Evolutionary conservation across 805 yeast species (phyloP), one percentile per base, ranked within the genome.

Genomic region (Monosporozyma unispora): DNA sequence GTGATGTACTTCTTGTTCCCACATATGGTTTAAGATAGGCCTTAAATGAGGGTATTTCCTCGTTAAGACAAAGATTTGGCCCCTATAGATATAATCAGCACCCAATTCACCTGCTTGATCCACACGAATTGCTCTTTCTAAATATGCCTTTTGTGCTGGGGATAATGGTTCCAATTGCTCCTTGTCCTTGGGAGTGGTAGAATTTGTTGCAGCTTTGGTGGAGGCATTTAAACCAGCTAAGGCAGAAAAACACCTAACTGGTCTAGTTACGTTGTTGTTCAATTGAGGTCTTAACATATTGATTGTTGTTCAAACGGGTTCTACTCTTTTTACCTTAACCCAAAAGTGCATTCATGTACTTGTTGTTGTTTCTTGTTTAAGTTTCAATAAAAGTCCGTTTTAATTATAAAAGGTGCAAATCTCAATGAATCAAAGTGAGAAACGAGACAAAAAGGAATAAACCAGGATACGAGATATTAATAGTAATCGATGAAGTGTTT

Each of bases 31-130:
- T 60, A 93, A 70, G 11, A 89, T 73, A 0, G 95, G 91, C 58
- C 81, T 87, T 50, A 91, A 70, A 50, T 81, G 79, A 1, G 96
- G 96, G 56, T 77, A 75, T 50, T 80, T 82, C 48, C 74, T 75
- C 11, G 85, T 79, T 47, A 93, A 71, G 2, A 89, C 89, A 38
- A 78, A 71, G 58, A 83, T 85, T 67, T 93, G 99, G 8, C 98
- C 99, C 52, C 82, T 81, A 66, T 93, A 93, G 46, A 93, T 93
- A 57, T 85, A 82, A 64, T 93, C 82, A 1, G 99, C 99, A 2
- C 97, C 99, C 11, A 93, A 76, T 64, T 93, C 99, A 39, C 99
- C 99, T 1, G 99, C 97, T 68, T 93, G 99, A 63, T 93, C 97
- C 7, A 93, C 99, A 47, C 99, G 75, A 38, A 93, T 79, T 0